Conservation (phyloP, 140 eudicot genomes). For the Cichorium intybus region DNA sequence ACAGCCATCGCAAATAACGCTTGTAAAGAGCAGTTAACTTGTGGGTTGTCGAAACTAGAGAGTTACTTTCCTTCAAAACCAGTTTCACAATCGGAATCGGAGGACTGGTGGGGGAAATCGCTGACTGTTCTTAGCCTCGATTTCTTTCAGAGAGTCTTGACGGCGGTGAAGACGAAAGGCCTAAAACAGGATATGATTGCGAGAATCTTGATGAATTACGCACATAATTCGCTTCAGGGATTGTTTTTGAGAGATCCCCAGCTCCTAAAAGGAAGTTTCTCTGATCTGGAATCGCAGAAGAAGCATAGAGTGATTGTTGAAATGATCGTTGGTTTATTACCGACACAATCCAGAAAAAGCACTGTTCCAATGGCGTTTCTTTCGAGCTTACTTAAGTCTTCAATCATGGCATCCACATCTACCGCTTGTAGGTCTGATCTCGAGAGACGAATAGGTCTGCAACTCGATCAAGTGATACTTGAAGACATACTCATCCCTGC, state of each 20-base stretch:
- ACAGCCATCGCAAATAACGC: conserved; percentile 81
- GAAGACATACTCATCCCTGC: conserved; percentile 90
- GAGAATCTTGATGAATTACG: conserved; percentile 72
- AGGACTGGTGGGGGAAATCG: conserved; percentile 94
- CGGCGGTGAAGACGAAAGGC: conserved; percentile 79
- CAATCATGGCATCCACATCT: conserved; percentile 61
- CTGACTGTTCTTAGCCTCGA: conserved; percentile 59
- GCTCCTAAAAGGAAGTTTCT: conserved; percentile 40
- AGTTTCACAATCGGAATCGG: conserved; percentile 36
- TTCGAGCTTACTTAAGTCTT: conserved; percentile 79
- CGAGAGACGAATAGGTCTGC: conserved; percentile 89
- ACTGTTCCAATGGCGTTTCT: conserved; percentile 90
- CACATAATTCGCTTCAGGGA: conserved; percentile 84
- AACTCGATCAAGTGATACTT: conserved; percentile 87
- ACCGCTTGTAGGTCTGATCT: conserved; percentile 85
- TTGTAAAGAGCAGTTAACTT: conserved; percentile 84
- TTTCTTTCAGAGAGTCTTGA: conserved; percentile 75
- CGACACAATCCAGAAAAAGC: conserved; percentile 81
- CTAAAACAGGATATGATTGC: conserved; percentile 89
- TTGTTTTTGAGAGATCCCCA: conserved; percentile 58
- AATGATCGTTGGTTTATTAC: conserved; percentile 66
- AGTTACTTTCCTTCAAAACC: conserved; percentile 54
- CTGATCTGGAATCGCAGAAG: conserved; percentile 66
- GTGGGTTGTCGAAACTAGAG: conserved; percentile 79
- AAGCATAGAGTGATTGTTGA: conserved; percentile 74